Evolutionary conservation across 2,329 filamentous ascomycete genomes (phyloP).

Genomic region (Trichoderma harzianum): DNA sequence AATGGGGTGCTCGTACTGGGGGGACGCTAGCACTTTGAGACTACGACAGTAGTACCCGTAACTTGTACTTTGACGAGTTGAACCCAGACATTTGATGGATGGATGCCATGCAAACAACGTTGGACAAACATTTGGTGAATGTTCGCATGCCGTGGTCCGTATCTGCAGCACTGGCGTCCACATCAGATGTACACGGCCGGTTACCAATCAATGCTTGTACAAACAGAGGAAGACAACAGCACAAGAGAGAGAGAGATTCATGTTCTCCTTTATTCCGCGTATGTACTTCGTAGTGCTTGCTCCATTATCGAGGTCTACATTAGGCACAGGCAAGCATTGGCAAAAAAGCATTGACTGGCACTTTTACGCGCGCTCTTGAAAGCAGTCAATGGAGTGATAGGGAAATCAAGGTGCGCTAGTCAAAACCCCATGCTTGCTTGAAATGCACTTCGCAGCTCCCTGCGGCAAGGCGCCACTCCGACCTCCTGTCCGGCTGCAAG

Average conservation of each 20-base stretch:
- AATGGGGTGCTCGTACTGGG: neutral
- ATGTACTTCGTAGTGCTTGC: neutral
- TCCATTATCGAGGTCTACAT: neutral
- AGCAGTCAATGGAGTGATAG: neutral
- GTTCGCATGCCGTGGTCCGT: neutral
- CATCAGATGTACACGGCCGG: neutral
- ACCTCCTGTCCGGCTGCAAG: neutral
- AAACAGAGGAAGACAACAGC: neutral
- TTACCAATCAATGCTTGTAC: neutral
- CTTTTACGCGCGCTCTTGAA: neutral
- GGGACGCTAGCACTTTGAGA: neutral
- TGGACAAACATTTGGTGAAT: neutral
- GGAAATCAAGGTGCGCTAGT: neutral
- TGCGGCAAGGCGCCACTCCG: constrained; percentile 6
- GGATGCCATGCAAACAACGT: neutral
- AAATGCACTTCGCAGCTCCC: constrained; percentile 4
- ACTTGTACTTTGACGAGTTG: neutral
- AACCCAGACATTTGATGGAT: neutral
- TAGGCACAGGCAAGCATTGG: neutral
- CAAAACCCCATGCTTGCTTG: constrained; percentile 7
- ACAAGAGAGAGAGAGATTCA: neutral
- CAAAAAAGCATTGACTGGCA: neutral
- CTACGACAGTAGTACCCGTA: neutral
- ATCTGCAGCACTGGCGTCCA: neutral
- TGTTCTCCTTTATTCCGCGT: neutral